A percentile compares a stretch with the other conserved stretches of the same genome.
Conservation (phyloP, 495 filamentous ascomycete species). For the Penicillium waksmanii region DNA sequence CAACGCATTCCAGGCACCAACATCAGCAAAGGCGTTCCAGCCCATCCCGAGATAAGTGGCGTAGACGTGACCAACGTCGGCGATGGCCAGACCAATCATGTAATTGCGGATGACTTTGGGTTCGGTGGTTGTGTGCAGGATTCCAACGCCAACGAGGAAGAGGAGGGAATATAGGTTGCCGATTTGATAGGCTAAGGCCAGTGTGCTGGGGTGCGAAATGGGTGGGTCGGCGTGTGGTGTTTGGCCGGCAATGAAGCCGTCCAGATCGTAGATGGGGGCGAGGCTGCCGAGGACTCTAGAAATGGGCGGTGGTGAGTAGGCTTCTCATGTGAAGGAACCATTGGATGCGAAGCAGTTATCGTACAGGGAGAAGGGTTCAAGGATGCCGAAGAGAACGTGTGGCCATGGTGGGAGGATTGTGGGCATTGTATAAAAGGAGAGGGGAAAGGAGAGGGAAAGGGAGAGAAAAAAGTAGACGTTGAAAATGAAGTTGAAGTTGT, state of each 20-base stretch:
- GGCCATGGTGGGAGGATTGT: slow-evolving; percentile 49
- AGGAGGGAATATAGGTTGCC: slow-evolving; percentile 70
- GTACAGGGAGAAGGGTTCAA: slow-evolving; percentile 73
- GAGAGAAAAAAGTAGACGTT: slow-evolving; percentile 5
- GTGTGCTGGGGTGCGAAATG: slow-evolving; percentile 44
- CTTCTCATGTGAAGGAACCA: slow-evolving; percentile 5
- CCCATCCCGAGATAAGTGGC: slow-evolving; percentile 64
- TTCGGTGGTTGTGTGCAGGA: slow-evolving; percentile 66
- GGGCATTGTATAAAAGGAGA: slow-evolving; percentile 24
- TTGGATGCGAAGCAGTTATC: slow-evolving; percentile 19
- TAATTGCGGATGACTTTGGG: slow-evolving; percentile 68
- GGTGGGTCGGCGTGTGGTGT: slow-evolving; percentile 42
- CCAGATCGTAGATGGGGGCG: slow-evolving; percentile 55
- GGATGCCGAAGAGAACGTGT: slow-evolving; percentile 49
- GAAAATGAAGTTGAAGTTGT: slow-evolving; percentile 1
- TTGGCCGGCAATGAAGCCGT: slow-evolving; percentile 65
- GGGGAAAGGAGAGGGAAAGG: background rate
- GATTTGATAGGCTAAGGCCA: slow-evolving; percentile 61
- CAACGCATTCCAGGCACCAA: slow-evolving; percentile 67
- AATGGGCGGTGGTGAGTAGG: slow-evolving; percentile 12
- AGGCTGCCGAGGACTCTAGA: slow-evolving; percentile 59
- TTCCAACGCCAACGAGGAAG: slow-evolving; percentile 60
- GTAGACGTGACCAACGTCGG: slow-evolving; percentile 71
- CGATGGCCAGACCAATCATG: slow-evolving; percentile 64
- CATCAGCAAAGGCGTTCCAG: slow-evolving; percentile 52